A percentile compares a stretch with the other conserved stretches of the same genome.
These are phyloP conservation scores for Atkinsonella texensis DNA, from an alignment of 2,329 filamentous ascomycete genomes.

Conservation along the genomic window DNA sequence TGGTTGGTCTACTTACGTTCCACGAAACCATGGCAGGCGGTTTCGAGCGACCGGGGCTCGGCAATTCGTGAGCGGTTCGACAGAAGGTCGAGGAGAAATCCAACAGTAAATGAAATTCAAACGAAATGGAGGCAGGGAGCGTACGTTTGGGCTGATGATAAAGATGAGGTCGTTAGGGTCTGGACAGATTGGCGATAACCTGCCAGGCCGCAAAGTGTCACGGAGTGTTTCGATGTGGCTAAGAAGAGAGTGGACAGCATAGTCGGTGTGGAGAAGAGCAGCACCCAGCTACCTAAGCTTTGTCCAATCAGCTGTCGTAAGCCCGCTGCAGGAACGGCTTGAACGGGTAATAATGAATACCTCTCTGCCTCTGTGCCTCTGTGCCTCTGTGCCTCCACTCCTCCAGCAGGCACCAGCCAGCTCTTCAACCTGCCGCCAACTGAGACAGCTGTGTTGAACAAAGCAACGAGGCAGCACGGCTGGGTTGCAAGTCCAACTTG, in stretches of 20 bases:
- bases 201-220: constrained; percentile 1
- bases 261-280: no score
- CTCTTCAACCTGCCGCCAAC: no score
- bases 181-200: background rate
- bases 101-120: background rate
- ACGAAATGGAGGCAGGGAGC: background rate
- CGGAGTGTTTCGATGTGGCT: background rate
- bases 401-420: no score
- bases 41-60: constrained; percentile 7
- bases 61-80: background rate
- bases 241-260: background rate
- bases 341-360: no score
- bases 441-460: no score
- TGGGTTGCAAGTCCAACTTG: no score
- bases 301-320: constrained; percentile 2
- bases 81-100: background rate
- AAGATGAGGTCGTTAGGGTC: background rate
- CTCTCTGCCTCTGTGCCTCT: no score
- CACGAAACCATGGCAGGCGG: constrained; percentile 25
- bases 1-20: constrained; percentile 21
- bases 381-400: no score
- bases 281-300: background rate
- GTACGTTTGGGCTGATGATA: background rate
- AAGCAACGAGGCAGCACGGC: no score
- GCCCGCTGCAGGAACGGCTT: background rate